A percentile compares a stretch with the other conserved stretches of the same genome.
Evolutionary conservation across 2,329 filamentous ascomycete genomes (phyloP).

Genomic region (Xylaria sp.): DNA sequence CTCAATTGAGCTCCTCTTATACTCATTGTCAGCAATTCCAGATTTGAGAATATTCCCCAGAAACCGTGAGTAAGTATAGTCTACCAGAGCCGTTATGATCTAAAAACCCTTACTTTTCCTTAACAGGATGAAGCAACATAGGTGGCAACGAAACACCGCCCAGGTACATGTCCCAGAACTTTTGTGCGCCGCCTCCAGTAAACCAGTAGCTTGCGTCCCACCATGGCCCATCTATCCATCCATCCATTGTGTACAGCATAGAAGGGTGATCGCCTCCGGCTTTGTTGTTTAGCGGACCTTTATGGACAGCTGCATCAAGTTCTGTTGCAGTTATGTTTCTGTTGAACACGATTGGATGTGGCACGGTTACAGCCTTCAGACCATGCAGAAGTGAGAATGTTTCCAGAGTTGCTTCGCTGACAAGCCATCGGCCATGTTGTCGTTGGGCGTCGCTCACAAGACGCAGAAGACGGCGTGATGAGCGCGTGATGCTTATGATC

Average conservation of each 20-base stretch:
- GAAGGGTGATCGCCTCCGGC: not conserved
- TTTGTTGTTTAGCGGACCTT: not conserved
- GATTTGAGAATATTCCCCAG: no score
- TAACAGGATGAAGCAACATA: not conserved
- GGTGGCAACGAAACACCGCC: not conserved
- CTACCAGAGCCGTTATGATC: no score
- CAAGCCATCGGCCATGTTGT: not conserved
- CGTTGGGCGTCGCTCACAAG: not conserved
- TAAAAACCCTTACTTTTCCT: not conserved
- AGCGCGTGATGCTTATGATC: not conserved
- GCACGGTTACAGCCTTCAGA: not conserved
- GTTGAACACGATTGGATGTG: not conserved
- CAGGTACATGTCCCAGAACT: not conserved
- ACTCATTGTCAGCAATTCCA: no score
- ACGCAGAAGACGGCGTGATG: not conserved
- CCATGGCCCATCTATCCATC: not conserved
- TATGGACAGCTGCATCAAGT: not conserved
- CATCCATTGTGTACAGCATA: not conserved
- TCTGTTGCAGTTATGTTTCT: not conserved
- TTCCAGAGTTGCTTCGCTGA: not conserved
- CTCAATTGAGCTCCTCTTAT: no score
- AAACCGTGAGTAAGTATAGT: no score
- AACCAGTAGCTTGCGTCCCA: not conserved
- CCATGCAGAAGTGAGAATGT: not conserved
- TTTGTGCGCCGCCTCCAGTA: not conserved